These are phyloP conservation scores for Lepiota venenata DNA, from an alignment of 768 basidiomycete species.

Conservation along the genomic window DNA sequence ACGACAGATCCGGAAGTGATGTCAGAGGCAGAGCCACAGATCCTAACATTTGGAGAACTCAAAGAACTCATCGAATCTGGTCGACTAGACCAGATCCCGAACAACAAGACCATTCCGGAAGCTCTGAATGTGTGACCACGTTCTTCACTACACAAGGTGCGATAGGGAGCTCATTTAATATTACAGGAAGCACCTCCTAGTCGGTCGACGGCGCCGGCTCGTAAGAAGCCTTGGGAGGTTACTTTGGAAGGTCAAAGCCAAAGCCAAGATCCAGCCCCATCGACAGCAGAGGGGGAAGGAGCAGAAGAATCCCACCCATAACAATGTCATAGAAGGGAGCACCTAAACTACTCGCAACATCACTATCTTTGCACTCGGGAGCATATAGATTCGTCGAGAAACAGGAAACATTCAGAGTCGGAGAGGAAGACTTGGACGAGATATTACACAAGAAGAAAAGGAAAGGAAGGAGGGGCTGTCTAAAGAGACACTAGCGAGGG, in stretches of 20 bases:
- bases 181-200: constrained; percentile 54
- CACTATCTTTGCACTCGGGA: neutral
- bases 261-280: neutral
- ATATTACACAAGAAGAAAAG: constrained; percentile 6
- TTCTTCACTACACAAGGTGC: constrained; percentile 3
- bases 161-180: neutral
- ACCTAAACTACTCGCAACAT: neutral
- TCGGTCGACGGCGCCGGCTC: constrained; percentile 42
- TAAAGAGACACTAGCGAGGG: constrained; percentile 2
- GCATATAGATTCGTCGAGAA: no score
- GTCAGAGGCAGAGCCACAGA: constrained; percentile 30
- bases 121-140: constrained; percentile 51
- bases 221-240: constrained; percentile 72
- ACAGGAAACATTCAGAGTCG: neutral
- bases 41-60: constrained; percentile 64
- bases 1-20: constrained; percentile 1
- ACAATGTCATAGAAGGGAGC: no score
- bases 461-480: neutral
- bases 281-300: no score
- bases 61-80: constrained; percentile 71
- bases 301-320: no score
- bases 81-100: constrained; percentile 69
- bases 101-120: constrained; percentile 73
- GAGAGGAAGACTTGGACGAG: neutral
- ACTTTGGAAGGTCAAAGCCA: neutral